Evolutionary conservation across 495 filamentous ascomycete genomes (phyloP), one percentile per base, ranked within the genome.

Genomic region (Penicillium parvum): DNA sequence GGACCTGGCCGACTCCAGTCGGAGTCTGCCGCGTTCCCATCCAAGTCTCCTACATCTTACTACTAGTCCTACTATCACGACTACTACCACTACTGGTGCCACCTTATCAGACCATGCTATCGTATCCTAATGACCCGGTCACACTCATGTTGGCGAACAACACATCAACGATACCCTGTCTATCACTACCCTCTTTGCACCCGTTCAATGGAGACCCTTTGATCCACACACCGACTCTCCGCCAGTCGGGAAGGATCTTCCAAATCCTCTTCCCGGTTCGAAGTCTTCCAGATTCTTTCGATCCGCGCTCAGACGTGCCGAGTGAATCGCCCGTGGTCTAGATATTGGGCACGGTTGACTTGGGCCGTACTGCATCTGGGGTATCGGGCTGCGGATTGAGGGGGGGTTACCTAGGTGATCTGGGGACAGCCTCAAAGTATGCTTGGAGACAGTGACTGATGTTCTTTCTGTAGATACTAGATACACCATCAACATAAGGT

Each of bases 151-250:
- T 15, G 21, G 11, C 37, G 16, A 27, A 32, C 26, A 34, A 19
- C 21, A 38, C 8, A 23, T 34, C 1, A 33, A 16, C 5, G 12
- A 49, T 37, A 51, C 43, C 52, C 52, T 44, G 52, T 34, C 47
- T 46, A 50, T 54, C 51, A 40, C 38, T 50, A 23, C 18, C 11
- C 51, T 41, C 17, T 33, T 42, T 33, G 9, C 17, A 14, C 26
- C 4, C 14, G 9, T 18, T 15, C 18, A 33, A 44, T 45, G 47
- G 36, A 45, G 37, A 35, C 36, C 47, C 32, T 10, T 47, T 21
- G 32, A 40, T 29, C 41, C 41, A 45, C 47, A n/a, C n/a, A n/a
- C n/a, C n/a, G n/a, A n/a, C n/a, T n/a, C 38, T 35, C 27, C 34
- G 42, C 2, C 28, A 46, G 28, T 38, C 34, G 43, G 43, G 43